Conservation (phyloP, 2,329 filamentous ascomycete species). For the Epicoccum sorghinum region DNA sequence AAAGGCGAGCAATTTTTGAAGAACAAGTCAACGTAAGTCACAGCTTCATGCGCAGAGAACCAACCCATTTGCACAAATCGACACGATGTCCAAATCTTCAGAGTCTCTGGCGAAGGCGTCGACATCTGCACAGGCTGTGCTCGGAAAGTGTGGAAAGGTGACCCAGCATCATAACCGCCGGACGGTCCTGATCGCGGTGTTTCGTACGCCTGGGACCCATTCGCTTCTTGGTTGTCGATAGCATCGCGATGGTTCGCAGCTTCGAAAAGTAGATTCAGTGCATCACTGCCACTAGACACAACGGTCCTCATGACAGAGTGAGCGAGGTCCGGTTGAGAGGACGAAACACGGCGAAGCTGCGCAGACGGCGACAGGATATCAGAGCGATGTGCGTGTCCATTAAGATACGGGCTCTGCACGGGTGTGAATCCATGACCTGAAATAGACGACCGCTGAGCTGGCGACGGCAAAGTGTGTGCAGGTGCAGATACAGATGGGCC, state of each 20-base stretch:
- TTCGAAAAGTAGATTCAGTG: conserved; percentile 60
- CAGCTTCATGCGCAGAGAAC: conserved; percentile 61
- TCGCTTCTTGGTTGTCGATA: conserved; percentile 40
- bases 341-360: conserved; percentile 40
- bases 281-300: conserved; percentile 61
- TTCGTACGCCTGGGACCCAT: conserved; percentile 48
- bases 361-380: conserved; percentile 39
- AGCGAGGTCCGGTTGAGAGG: conserved; percentile 44
- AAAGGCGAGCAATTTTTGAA: conserved; percentile 59
- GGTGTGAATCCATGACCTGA: conserved; percentile 34
- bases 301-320: conserved; percentile 56
- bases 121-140: conserved; percentile 48
- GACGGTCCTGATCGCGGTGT: conserved; percentile 41
- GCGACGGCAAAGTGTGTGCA: conserved; percentile 23
- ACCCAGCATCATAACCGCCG: conserved; percentile 28
- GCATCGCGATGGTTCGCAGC: conserved; percentile 52
- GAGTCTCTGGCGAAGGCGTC: conserved; percentile 46
- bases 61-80: conserved; percentile 63
- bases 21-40: conserved; percentile 60
- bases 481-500: conserved; percentile 14
- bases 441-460: conserved; percentile 32
- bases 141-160: conserved; percentile 41
- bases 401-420: conserved; percentile 33
- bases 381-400: conserved; percentile 27
- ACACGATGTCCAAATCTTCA: conserved; percentile 56